phyloP scores from a whole-genome alignment of 2,329 filamentous ascomycete genomes.

The Neophaeococcomyces mojaviensis region DNA sequence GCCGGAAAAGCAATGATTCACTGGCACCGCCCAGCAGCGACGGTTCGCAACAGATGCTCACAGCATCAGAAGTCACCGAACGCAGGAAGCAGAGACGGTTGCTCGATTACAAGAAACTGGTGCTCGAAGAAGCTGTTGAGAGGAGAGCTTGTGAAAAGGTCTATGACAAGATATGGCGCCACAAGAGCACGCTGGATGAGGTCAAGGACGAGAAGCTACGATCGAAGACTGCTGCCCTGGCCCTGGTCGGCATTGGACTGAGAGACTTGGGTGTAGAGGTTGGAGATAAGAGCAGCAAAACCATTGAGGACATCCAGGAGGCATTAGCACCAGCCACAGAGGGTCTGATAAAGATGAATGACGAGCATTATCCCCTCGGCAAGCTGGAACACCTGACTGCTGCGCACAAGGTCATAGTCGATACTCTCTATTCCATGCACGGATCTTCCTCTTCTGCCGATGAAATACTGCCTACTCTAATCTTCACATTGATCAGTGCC shows the following conservation, averaged over 20 bases:
- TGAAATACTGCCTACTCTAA: constrained; percentile 92
- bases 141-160: constrained; percentile 74
- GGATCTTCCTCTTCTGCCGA: constrained; percentile 81
- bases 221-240: constrained; percentile 84
- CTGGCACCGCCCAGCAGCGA: constrained; percentile 30
- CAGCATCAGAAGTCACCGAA: constrained; percentile 72
- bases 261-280: constrained; percentile 76
- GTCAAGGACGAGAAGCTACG: constrained; percentile 89
- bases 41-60: constrained; percentile 75
- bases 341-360: constrained; percentile 73
- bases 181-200: constrained; percentile 86
- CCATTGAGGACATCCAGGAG: constrained; percentile 60
- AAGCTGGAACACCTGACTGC: constrained; percentile 84
- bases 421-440: constrained; percentile 62
- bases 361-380: constrained; percentile 78
- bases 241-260: constrained; percentile 83
- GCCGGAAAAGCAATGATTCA: constrained; percentile 16
- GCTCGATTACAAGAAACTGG: constrained; percentile 66
- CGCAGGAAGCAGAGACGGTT: constrained; percentile 69
- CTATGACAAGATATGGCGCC: constrained; percentile 83
- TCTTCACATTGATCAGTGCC: constrained; percentile 89
- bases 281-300: constrained; percentile 42
- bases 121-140: constrained; percentile 87
- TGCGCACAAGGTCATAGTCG: constrained; percentile 89
- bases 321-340: constrained; percentile 64